Evolutionary conservation across 495 filamentous ascomycete genomes (phyloP), one percentile per base, ranked within the genome.

Genomic region (Cudoniella acicularis): DNA sequence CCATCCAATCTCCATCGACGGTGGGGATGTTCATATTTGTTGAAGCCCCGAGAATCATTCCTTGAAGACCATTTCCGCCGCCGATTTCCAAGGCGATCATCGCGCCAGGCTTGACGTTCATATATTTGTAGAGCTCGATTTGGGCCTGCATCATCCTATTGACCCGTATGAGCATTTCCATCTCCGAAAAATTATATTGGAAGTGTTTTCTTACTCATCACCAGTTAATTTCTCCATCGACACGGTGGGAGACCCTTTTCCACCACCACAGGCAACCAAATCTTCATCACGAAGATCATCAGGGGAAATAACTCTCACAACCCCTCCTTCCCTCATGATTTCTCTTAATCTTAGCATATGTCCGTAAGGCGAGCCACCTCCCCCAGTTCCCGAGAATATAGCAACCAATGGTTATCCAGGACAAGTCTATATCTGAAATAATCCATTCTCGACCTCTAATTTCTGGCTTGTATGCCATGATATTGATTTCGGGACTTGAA

Each of bases 301-400:
- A 1, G 73, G 75, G 56, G 64, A 75, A 13, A 82, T 71, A 3
- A 82, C 75, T 10, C 74, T 71, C 21, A 82, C 73, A 0, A 73
- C 66, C 27, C 72, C 75, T 11, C 79, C 79, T 17, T 68, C 64
- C 3, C 75, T 73, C 0, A 82, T 67, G 40, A 79, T 74, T n/a
- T 75, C 66, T 0, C 75, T 69, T 10, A 80, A 70, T 10, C 65
- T 70, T 16, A 78, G 66, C 68, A 73, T 74, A 17, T 72, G 65
- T 3, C 74, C 63, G 49, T 79, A 79, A 10, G 79, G 79, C 10
- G 71, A 76, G 3, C 79, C 79, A 11, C 84, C 83, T 0, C 83
- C 83, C 8, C 82, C 84, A 0, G 79, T 82, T n/a, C 4, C 83
- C 84, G 4, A 87, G 78, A 51, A 87, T 79, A 60, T 83, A 82